Conservation (phyloP, 2,329 filamentous ascomycete species). For the Juglanconis oblonga region DNA sequence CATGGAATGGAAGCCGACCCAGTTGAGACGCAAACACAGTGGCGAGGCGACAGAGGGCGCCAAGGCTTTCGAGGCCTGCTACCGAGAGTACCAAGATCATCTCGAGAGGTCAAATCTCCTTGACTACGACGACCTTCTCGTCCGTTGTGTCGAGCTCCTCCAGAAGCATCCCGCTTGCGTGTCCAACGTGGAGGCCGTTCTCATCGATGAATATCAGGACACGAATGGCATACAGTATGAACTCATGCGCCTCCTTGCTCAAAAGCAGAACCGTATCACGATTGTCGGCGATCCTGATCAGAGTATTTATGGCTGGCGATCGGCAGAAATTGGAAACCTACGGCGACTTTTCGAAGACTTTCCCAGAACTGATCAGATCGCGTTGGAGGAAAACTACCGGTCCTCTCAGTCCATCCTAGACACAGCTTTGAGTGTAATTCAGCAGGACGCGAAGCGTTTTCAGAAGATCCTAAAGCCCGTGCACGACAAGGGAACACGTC, state of each 20-base stretch:
- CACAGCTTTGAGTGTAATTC: conserved; percentile 79
- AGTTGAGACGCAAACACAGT: conserved; percentile 36
- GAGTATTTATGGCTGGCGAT: conserved; percentile 95
- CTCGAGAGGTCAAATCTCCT: conserved; percentile 75
- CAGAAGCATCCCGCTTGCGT: conserved; percentile 73
- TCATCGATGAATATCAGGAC: conserved; percentile 98
- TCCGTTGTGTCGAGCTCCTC: conserved; percentile 79
- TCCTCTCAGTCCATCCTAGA: conserved; percentile 83
- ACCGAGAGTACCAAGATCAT: conserved; percentile 73
- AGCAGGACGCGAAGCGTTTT: conserved; percentile 81
- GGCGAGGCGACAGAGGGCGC: conserved; percentile 22
- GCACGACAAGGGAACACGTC: conserved; percentile 74
- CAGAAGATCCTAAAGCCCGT: conserved; percentile 77
- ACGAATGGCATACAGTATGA: conserved; percentile 95
- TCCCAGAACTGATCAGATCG: conserved; percentile 74
- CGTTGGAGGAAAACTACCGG: conserved; percentile 91
- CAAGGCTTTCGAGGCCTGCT: conserved; percentile 66
- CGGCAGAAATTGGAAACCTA: conserved; percentile 87
- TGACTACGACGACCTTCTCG: conserved; percentile 90
- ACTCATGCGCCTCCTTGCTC: conserved; percentile 83
- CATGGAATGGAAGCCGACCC: conserved; percentile 30
- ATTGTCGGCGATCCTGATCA: conserved; percentile 97
- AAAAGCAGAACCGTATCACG: conserved; percentile 72
- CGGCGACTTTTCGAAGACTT: conserved; percentile 74
- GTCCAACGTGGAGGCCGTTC: conserved; percentile 81